Evolutionary conservation across 169 alveolate genomes (phyloP).

Genomic region (Plasmodium adleri): DNA sequence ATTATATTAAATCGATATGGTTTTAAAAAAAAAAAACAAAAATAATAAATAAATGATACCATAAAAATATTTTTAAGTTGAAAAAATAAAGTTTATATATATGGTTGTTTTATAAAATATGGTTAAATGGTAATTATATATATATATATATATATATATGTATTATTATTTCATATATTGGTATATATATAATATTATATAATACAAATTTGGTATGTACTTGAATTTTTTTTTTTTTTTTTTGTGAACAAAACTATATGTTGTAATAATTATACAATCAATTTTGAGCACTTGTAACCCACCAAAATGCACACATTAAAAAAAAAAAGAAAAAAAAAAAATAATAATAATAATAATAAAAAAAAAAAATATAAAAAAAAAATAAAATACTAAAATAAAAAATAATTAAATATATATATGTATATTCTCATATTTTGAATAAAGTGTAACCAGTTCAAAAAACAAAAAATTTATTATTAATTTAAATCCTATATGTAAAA

Average conservation of each 20-base stretch:
- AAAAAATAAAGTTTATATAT: too few relatives aligned
- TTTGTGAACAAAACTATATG: slow-evolving; percentile 14
- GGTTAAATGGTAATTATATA: background rate
- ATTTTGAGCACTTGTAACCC: slow-evolving; percentile 24
- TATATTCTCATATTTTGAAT: too few relatives aligned
- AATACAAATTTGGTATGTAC: background rate
- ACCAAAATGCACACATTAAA: slow-evolving; percentile 59
- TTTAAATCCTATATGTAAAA: too few relatives aligned
- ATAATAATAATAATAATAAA: background rate
- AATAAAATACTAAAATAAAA: background rate
- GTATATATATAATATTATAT: background rate
- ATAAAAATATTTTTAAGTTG: too few relatives aligned
- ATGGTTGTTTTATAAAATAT: too few relatives aligned
- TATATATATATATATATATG: background rate
- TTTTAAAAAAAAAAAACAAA: too few relatives aligned
- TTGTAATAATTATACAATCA: slow-evolving; percentile 26
- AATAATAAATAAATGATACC: too few relatives aligned
- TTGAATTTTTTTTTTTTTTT: background rate
- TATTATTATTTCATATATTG: background rate
- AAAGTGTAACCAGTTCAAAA: too few relatives aligned
- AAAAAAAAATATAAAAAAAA: background rate
- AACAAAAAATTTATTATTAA: too few relatives aligned
- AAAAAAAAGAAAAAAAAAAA: slow-evolving; percentile 22
- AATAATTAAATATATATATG: background rate
- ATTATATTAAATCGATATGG: too few relatives aligned